Evolutionary conservation across 306 rosid species (phyloP).

Genomic region (Quercus wislizeni): DNA sequence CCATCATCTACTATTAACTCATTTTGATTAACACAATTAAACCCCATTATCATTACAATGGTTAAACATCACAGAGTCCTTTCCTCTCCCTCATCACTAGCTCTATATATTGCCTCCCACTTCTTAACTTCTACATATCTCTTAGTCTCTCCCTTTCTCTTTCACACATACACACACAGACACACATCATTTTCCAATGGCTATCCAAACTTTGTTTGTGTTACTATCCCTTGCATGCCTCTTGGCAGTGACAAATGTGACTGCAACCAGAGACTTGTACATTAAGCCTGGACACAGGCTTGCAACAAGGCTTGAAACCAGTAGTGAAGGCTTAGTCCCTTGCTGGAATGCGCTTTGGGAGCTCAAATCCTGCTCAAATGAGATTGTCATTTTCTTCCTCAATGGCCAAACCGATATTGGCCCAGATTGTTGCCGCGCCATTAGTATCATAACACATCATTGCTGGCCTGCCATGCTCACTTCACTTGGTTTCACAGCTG

Average conservation of each 20-base stretch:
- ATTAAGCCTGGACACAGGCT: not conserved
- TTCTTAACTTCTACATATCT: not conserved
- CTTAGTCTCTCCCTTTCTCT: not conserved
- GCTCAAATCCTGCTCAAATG: constrained; percentile 37
- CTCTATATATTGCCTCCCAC: not conserved
- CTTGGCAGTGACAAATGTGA: not conserved
- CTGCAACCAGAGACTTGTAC: not conserved
- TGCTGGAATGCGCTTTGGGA: constrained; percentile 36
- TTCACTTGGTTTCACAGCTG: constrained; percentile 31
- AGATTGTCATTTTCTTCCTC: constrained; percentile 30
- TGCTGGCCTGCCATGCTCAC: constrained; percentile 49
- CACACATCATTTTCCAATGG: not conserved
- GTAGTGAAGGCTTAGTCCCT: not conserved
- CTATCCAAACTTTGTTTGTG: not conserved
- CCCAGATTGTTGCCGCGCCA: constrained; percentile 34
- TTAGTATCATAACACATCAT: constrained; percentile 28
- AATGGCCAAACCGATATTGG: constrained; percentile 28
- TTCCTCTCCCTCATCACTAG: not conserved
- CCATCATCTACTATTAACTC: too few relatives aligned
- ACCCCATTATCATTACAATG: too few relatives aligned
- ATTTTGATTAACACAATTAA: too few relatives aligned
- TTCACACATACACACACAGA: not conserved
- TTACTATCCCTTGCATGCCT: not conserved
- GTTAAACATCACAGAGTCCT: too few relatives aligned
- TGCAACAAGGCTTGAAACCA: not conserved